Conservation (phyloP, 2,329 filamentous ascomycete species). For the Pestalotiopsis sp. region DNA sequence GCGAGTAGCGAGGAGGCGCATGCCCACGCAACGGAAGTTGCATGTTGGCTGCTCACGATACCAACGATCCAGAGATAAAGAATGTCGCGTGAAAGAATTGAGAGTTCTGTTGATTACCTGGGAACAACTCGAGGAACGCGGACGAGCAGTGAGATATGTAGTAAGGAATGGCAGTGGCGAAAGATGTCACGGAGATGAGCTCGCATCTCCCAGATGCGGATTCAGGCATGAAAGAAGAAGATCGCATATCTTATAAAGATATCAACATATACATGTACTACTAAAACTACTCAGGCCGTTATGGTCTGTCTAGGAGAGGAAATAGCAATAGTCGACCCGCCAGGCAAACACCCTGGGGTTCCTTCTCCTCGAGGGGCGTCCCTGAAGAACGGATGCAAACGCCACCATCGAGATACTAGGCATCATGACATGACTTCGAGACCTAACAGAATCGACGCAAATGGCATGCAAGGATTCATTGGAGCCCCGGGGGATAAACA, state of each 20-base stretch:
- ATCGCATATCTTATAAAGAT: constrained; percentile 33
- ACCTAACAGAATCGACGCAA: constrained; percentile 12
- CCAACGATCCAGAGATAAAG: constrained; percentile 22
- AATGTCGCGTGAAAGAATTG: constrained; percentile 31
- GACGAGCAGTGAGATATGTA: constrained; percentile 34
- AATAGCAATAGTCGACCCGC: constrained; percentile 23
- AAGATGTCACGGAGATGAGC: constrained; percentile 28
- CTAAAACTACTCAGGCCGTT: constrained; percentile 12
- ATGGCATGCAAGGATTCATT: constrained; percentile 31
- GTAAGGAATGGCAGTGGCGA: constrained; percentile 37
- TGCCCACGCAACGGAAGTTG: constrained; percentile 46
- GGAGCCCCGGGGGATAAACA: constrained; percentile 16
- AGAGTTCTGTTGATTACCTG: constrained; percentile 34
- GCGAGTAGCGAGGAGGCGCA: constrained; percentile 51
- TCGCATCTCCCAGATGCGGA: constrained; percentile 21
- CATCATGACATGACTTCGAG: constrained; percentile 13
- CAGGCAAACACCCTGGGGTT: constrained; percentile 18
- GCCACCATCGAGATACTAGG: constrained; percentile 22
- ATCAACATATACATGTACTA: constrained; percentile 13
- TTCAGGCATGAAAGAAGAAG: constrained; percentile 32
- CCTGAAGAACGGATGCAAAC: constrained; percentile 28
- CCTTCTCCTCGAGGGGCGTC: constrained; percentile 26
- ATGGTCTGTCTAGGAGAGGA: constrained; percentile 16
- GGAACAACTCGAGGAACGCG: constrained; percentile 31
- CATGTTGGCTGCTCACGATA: constrained; percentile 30